A percentile compares a stretch with the other conserved stretches of the same genome.
Conservation (phyloP, 768 basidiomycete species). For the Gloeopeniophorella convolvens region DNA sequence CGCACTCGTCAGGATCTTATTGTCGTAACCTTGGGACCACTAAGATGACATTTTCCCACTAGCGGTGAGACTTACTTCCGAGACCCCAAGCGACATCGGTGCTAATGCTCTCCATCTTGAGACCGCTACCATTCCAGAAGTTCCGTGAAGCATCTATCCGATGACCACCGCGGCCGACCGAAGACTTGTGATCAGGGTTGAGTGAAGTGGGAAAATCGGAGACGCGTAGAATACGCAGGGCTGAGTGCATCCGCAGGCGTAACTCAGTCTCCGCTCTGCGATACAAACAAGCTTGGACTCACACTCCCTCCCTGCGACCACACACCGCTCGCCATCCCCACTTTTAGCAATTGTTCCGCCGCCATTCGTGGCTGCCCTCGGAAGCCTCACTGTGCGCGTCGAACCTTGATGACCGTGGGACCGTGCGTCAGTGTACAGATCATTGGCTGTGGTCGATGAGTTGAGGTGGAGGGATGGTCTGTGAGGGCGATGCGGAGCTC, state of each 20-base stretch:
- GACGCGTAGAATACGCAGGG: conserved; percentile 39
- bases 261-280: not conserved
- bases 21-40: conserved; percentile 47
- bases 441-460: not conserved
- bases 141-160: conserved; percentile 70
- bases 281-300: conserved; percentile 19
- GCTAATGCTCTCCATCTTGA: conserved; percentile 72
- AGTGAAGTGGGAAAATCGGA: conserved; percentile 38
- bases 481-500: conserved; percentile 10
- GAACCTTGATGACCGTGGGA: conserved; percentile 40
- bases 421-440: conserved; percentile 36
- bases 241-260: conserved; percentile 16
- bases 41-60: not conserved
- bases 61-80: conserved; percentile 43
- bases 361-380: conserved; percentile 52
- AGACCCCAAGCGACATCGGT: conserved; percentile 81
- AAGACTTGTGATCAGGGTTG: conserved; percentile 35
- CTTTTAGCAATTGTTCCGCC: conserved; percentile 63
- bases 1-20: conserved; percentile 75
- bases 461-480: conserved; percentile 11
- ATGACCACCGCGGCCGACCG: conserved; percentile 58
- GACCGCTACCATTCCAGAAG: conserved; percentile 69
- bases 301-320: conserved; percentile 79
- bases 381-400: conserved; percentile 49
- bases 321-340: conserved; percentile 61